Evolutionary conservation across 345 rosid species (phyloP).

Genomic region (Euclidium syriacum): DNA sequence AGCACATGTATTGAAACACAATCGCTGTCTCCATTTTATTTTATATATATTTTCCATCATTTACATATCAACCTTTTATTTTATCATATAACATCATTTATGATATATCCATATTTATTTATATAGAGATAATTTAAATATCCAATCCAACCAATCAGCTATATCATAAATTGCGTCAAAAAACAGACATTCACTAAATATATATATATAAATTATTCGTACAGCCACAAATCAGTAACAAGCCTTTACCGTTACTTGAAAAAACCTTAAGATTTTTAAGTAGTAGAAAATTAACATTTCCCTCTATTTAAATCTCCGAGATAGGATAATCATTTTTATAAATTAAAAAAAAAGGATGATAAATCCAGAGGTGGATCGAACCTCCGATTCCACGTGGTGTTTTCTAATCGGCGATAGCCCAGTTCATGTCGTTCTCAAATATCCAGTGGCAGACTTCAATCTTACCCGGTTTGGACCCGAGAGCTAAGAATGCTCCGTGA

Average conservation of each 20-base stretch:
- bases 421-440: conserved; percentile 75
- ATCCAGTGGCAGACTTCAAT: conserved; percentile 91
- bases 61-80: neutral
- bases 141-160: conserved; percentile 7
- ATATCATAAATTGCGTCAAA: conserved; percentile 21
- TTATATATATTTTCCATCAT: neutral
- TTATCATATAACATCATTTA: conserved; percentile 2
- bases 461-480: conserved; percentile 66
- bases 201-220: neutral
- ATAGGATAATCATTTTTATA: conserved; percentile 9
- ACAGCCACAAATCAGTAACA: conserved; percentile 28
- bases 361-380: conserved; percentile 8
- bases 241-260: conserved; percentile 26
- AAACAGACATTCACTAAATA: conserved; percentile 25
- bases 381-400: conserved; percentile 10
- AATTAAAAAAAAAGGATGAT: neutral
- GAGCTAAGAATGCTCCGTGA: conserved; percentile 66
- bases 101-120: conserved; percentile 1
- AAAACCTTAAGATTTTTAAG: neutral
- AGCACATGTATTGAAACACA: conserved; percentile 27
- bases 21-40: conserved; percentile 24
- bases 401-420: conserved; percentile 47
- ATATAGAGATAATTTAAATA: neutral
- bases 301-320: conserved; percentile 17
- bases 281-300: conserved; percentile 22